Evolutionary conservation across 1,284 basidiomycete genomes (phyloP).

Genomic region (Cutaneotrichosporon sp.): DNA sequence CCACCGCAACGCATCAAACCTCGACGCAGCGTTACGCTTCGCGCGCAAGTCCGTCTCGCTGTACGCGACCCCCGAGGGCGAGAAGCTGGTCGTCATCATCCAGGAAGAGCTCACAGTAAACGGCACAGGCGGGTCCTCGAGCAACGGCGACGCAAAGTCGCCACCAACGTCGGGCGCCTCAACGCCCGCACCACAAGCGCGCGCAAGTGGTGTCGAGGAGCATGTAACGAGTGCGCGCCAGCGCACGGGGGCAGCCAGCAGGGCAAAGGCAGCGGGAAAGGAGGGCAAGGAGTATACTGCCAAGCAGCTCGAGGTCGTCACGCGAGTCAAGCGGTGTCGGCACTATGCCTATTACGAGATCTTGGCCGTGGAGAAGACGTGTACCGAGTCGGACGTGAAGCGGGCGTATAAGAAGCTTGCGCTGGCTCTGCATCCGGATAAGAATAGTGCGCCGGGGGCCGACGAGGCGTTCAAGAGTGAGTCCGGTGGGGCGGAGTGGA

Average conservation of each 20-base stretch:
- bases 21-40: slow-evolving; percentile 77
- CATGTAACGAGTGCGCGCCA: slow-evolving; percentile 43
- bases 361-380: slow-evolving; percentile 73
- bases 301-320: slow-evolving; percentile 80
- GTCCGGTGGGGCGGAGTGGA: slow-evolving; percentile 41
- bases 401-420: slow-evolving; percentile 98
- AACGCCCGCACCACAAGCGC: slow-evolving; percentile 18
- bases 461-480: slow-evolving; percentile 98
- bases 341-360: slow-evolving; percentile 93
- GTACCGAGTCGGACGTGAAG: slow-evolving; percentile 86
- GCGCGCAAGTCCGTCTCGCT: slow-evolving; percentile 82
- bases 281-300: slow-evolving; percentile 68
- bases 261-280: background rate
- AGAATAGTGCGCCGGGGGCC: slow-evolving; percentile 94
- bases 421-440: slow-evolving; percentile 90
- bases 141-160: background rate
- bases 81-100: slow-evolving; percentile 46
- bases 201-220: slow-evolving; percentile 45
- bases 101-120: slow-evolving; percentile 38
- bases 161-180: slow-evolving; percentile 5
- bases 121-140: slow-evolving; percentile 24
- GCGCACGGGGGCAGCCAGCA: slow-evolving; percentile 10
- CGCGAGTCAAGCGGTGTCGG: slow-evolving; percentile 78
- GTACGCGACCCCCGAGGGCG: slow-evolving; percentile 75
- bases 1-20: slow-evolving; percentile 66